Conservation (phyloP, 371 early-diverging fungal species). For the Synchytrium microbalum region DNA sequence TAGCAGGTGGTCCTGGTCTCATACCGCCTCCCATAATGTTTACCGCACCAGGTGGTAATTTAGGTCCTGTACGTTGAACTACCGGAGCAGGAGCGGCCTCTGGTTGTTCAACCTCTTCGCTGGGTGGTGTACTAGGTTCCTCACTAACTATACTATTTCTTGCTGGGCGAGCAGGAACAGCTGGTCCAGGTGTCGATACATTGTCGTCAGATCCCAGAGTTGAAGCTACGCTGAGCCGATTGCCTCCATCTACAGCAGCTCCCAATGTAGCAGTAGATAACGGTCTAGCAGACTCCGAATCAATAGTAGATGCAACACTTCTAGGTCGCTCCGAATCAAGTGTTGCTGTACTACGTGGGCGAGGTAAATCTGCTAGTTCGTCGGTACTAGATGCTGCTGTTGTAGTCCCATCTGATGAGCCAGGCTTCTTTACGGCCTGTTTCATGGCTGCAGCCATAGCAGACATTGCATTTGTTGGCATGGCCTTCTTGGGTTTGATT, state of each 20-base stretch:
- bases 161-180: no score
- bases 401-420: background rate
- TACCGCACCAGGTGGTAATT: background rate
- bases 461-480: slow-evolving; percentile 23
- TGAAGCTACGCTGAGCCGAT: background rate
- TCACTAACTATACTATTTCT: no score
- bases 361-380: slow-evolving; percentile 5
- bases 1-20: background rate
- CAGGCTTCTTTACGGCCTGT: background rate
- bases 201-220: background rate
- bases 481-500: slow-evolving; percentile 8
- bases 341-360: background rate
- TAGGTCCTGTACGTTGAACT: no score
- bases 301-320: background rate
- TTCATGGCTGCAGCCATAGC: slow-evolving; percentile 29
- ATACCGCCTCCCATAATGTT: background rate
- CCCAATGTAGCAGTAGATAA: background rate
- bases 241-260: no score
- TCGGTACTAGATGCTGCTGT: background rate
- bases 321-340: background rate
- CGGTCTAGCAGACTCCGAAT: background rate
- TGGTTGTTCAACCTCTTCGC: no score
- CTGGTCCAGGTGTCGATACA: no score
- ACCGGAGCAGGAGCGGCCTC: no score
- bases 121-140: no score